A percentile compares a stretch with the other conserved stretches of the same genome.
Conservation (phyloP, 164 flowering plant genomes). For the Vitis amurensis region DNA sequence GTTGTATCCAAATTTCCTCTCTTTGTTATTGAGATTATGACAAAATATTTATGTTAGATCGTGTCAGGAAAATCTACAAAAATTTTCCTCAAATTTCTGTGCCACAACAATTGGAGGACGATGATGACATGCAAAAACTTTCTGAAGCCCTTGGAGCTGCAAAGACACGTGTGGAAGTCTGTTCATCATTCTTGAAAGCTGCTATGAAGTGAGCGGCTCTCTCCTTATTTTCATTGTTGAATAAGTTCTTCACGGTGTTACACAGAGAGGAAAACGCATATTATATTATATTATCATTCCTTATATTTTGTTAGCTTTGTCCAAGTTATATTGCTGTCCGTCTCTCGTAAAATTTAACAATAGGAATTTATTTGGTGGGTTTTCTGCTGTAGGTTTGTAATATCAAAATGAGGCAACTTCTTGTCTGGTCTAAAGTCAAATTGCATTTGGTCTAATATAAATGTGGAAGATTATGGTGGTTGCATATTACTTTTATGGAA, state of each 20-base stretch:
- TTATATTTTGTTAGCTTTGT: too few species aligned
- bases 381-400: too few species aligned
- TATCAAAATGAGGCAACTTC: too few species aligned
- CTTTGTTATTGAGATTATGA: constrained; percentile 19
- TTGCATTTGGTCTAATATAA: too few species aligned
- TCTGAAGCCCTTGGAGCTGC: constrained; percentile 88
- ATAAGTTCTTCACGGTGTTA: background rate
- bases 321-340: too few species aligned
- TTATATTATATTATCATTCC: too few species aligned
- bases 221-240: background rate
- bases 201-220: constrained; percentile 64
- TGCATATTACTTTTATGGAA: too few species aligned
- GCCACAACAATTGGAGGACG: constrained; percentile 72
- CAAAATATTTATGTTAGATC: constrained; percentile 52
- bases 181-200: constrained; percentile 86
- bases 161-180: constrained; percentile 80
- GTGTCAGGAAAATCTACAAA: constrained; percentile 78
- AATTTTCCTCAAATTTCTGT: constrained; percentile 69
- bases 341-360: too few species aligned
- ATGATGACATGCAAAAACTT: constrained; percentile 79
- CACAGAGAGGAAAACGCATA: too few species aligned
- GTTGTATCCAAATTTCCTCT: background rate
- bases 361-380: too few species aligned
- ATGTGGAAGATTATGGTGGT: too few species aligned
- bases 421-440: too few species aligned